Percentiles rank a stretch among this genome's conserved stretches.
Evolutionary conservation across 1,284 basidiomycete genomes (phyloP).

Genomic region (Ustilago crameri): DNA sequence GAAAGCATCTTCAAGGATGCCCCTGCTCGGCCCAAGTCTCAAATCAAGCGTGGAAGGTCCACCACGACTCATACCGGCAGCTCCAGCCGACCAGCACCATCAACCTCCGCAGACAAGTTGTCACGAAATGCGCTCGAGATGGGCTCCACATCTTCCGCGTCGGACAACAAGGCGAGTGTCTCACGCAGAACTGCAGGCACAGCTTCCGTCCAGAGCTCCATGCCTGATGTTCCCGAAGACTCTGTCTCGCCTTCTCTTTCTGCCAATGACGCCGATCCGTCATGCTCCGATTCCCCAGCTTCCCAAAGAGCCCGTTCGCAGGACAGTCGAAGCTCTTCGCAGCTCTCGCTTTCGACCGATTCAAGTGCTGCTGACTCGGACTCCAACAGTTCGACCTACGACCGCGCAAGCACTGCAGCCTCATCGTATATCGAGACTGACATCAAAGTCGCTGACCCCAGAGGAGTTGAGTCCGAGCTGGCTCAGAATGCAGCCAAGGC

Average conservation of each 20-base stretch:
- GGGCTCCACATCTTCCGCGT: slow-evolving; percentile 37
- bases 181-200: slow-evolving; percentile 22
- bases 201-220: slow-evolving; percentile 32
- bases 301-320: slow-evolving; percentile 30
- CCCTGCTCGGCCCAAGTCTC: slow-evolving; percentile 28
- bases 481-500: slow-evolving; percentile 24
- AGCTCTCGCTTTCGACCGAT: slow-evolving; percentile 28
- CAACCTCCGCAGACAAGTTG: slow-evolving; percentile 1
- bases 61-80: slow-evolving; percentile 3
- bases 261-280: slow-evolving; percentile 16
- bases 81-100: neutral
- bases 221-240: slow-evolving; percentile 39
- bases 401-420: slow-evolving; percentile 26
- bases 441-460: slow-evolving; percentile 37
- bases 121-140: slow-evolving; percentile 44
- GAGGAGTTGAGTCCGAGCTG: slow-evolving; percentile 39
- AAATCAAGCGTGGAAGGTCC: slow-evolving; percentile 28
- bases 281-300: slow-evolving; percentile 23
- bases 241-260: slow-evolving; percentile 5
- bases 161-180: slow-evolving; percentile 12
- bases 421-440: slow-evolving; percentile 42
- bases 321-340: slow-evolving; percentile 39
- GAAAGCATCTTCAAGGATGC: slow-evolving; percentile 79
- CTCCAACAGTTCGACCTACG: slow-evolving; percentile 22
- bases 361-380: slow-evolving; percentile 27